A percentile compares a stretch with the other conserved stretches of the same genome.
Evolutionary conservation across 768 basidiomycete species (phyloP).

Genomic region (Tricholoma sp.): DNA sequence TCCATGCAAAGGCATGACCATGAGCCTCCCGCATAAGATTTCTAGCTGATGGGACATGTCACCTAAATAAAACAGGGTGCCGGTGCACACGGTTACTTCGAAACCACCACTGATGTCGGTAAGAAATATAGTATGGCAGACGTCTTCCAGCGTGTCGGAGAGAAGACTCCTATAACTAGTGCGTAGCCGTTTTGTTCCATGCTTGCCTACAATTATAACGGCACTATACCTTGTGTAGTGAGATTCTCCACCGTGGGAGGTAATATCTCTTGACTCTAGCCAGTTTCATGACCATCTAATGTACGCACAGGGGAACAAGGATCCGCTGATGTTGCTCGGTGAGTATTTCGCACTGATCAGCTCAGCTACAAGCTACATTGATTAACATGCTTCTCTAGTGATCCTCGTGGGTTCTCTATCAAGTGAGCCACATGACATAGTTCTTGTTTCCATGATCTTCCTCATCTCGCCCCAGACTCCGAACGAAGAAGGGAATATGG

Average conservation of each 20-base stretch:
- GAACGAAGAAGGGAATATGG: constrained; percentile 33
- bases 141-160: constrained; percentile 24
- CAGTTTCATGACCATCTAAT: background rate
- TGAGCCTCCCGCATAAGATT: background rate
- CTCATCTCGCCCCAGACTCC: constrained; percentile 17
- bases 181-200: constrained; percentile 30
- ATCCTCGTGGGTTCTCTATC: constrained; percentile 50
- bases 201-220: background rate
- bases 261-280: background rate
- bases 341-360: constrained; percentile 30
- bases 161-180: constrained; percentile 30
- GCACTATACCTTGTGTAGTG: background rate
- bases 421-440: constrained; percentile 29
- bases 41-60: background rate
- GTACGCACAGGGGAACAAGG: background rate
- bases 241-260: background rate
- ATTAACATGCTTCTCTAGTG: constrained; percentile 32
- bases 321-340: background rate
- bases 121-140: constrained; percentile 29
- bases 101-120: constrained; percentile 40
- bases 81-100: constrained; percentile 50
- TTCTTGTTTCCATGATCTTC: background rate
- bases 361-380: constrained; percentile 45
- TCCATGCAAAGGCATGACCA: constrained; percentile 22
- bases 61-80: constrained; percentile 19